Percentiles rank a stretch among this genome's conserved stretches.
These are phyloP conservation scores for Ilex aquifolium DNA, from an alignment of 257 asterid species.

Conservation along the genomic window DNA sequence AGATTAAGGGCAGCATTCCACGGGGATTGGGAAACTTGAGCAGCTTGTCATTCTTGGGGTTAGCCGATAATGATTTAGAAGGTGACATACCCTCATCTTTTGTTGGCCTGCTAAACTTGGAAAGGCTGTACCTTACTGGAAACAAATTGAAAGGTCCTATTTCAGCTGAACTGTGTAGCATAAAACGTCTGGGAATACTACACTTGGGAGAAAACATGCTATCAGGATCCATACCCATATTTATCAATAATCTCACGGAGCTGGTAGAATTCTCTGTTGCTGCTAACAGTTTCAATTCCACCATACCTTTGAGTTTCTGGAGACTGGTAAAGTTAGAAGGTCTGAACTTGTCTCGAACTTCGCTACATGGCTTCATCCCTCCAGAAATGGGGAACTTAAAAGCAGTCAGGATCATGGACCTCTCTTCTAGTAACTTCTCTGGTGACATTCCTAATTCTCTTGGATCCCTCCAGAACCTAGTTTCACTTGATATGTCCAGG, in stretches of 20 bases:
- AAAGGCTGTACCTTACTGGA: constrained; percentile 19
- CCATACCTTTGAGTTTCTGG: constrained; percentile 30
- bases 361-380: constrained; percentile 25
- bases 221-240: constrained; percentile 30
- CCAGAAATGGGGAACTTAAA: constrained; percentile 25
- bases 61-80: constrained; percentile 15
- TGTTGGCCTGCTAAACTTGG: constrained; percentile 24
- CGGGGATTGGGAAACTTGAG: constrained; percentile 33
- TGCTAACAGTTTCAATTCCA: constrained; percentile 26
- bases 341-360: constrained; percentile 27
- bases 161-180: constrained; percentile 27
- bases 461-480: constrained; percentile 25
- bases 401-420: constrained; percentile 20
- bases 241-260: constrained; percentile 24
- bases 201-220: constrained; percentile 29
- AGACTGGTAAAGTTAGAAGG: constrained; percentile 20
- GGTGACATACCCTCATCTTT: constrained; percentile 28
- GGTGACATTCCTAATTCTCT: constrained; percentile 28
- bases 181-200: constrained; percentile 23
- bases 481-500: constrained; percentile 24
- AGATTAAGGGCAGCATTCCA: constrained; percentile 30
- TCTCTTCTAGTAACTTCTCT: constrained; percentile 24
- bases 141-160: constrained; percentile 21
- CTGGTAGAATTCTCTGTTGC: constrained; percentile 27
- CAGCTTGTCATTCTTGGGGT: constrained; percentile 22